Evolutionary conservation across 306 rosid genomes (phyloP).

Genomic region (Lupinus albus): DNA sequence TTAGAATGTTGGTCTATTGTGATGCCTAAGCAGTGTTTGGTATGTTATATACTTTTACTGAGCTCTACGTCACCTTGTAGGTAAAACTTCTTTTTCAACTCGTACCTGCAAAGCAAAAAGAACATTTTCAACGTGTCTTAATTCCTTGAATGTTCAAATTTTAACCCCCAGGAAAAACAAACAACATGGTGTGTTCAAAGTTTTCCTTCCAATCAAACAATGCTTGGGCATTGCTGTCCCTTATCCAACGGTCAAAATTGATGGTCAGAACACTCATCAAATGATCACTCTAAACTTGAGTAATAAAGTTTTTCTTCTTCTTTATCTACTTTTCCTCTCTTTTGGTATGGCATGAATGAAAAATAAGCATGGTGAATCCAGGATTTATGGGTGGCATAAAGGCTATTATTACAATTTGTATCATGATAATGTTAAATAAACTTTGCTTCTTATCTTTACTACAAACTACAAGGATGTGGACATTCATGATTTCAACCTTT

Average conservation of each 20-base stretch:
- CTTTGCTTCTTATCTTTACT: constrained; percentile 3
- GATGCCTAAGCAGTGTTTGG: constrained; percentile 34
- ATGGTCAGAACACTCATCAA: constrained; percentile 31
- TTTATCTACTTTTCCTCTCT: background rate
- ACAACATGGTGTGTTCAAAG: background rate
- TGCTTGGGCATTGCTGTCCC: background rate
- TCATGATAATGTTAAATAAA: constrained; percentile 25
- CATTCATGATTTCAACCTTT: background rate
- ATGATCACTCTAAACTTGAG: constrained; percentile 33
- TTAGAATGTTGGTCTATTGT: constrained; percentile 34
- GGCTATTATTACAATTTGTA: constrained; percentile 32
- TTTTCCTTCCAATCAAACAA: constrained; percentile 15
- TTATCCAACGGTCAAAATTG: constrained; percentile 30
- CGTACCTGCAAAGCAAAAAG: constrained; percentile 25
- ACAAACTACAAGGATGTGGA: background rate
- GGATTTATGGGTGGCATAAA: constrained; percentile 44
- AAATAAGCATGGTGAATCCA: constrained; percentile 36
- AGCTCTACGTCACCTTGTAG: constrained; percentile 37
- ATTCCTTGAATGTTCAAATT: background rate
- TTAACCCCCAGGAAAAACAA: constrained; percentile 4
- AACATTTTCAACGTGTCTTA: constrained; percentile 47
- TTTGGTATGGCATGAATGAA: constrained; percentile 41
- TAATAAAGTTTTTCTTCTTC: constrained; percentile 35
- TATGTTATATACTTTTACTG: background rate
- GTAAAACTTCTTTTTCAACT: constrained; percentile 34